Evolutionary conservation across 2,329 filamentous ascomycete genomes (phyloP).

Genomic region (Fusarium metavorans): DNA sequence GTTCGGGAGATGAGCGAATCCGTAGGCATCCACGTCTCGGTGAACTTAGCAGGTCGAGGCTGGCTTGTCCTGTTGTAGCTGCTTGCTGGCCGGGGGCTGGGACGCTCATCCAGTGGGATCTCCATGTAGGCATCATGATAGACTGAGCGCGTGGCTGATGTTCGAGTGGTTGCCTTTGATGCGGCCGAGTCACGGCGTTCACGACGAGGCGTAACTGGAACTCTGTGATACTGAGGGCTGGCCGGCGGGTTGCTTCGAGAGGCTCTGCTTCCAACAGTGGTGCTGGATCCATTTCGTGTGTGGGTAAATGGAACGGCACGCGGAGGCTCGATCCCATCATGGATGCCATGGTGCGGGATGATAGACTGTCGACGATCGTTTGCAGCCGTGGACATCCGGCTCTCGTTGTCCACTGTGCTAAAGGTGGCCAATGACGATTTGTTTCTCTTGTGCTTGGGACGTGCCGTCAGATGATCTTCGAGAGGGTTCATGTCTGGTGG

Average conservation of each 20-base stretch:
- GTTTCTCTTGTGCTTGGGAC: conserved; percentile 79
- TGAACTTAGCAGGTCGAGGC: conserved; percentile 60
- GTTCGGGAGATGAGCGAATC: conserved; percentile 67
- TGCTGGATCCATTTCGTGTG: conserved; percentile 74
- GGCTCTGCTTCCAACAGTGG: conserved; percentile 65
- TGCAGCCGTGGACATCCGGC: conserved; percentile 66
- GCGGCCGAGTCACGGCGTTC: conserved; percentile 58
- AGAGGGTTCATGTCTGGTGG: conserved; percentile 97
- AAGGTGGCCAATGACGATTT: conserved; percentile 66
- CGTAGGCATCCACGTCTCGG: conserved; percentile 66
- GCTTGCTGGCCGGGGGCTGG: conserved; percentile 42
- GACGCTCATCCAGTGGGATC: conserved; percentile 59
- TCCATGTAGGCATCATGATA: conserved; percentile 62
- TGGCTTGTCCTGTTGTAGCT: conserved; percentile 43
- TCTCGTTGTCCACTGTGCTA: conserved; percentile 63
- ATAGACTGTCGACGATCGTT: conserved; percentile 59
- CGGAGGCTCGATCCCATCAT: conserved; percentile 60
- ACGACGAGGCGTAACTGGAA: conserved; percentile 56
- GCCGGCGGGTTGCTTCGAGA: conserved; percentile 67
- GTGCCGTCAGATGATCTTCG: conserved; percentile 84
- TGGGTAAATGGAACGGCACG: conserved; percentile 82
- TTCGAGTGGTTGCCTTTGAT: conserved; percentile 60
- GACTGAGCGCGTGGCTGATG: conserved; percentile 54
- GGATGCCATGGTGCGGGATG: conserved; percentile 58
- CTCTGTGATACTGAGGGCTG: conserved; percentile 64